Evolutionary conservation across 2,329 filamentous ascomycete genomes (phyloP).

Genomic region (Fusarium napiforme): DNA sequence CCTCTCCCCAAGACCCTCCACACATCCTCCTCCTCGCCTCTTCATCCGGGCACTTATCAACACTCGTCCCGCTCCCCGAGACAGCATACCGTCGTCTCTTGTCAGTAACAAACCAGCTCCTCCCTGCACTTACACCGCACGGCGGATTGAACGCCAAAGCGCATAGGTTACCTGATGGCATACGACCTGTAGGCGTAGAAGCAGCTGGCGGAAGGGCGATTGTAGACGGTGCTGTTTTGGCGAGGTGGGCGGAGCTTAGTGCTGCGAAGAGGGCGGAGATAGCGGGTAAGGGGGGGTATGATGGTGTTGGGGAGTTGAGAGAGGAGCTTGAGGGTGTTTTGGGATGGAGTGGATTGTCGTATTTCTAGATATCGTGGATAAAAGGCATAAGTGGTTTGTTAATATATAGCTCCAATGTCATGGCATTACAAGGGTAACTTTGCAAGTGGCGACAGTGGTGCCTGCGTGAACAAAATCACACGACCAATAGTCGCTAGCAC

Average conservation of each 20-base stretch:
- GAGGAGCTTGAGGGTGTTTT: constrained; percentile 74
- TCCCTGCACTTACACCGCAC: constrained; percentile 78
- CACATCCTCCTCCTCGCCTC: constrained; percentile 75
- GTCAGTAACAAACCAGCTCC: constrained; percentile 82
- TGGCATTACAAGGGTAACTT: background rate
- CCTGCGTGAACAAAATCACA: background rate
- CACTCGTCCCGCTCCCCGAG: constrained; percentile 83
- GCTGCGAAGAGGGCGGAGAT: constrained; percentile 78
- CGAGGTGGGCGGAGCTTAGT: constrained; percentile 79
- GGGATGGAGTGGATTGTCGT: constrained; percentile 71
- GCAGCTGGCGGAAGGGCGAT: constrained; percentile 71
- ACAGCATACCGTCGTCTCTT: constrained; percentile 84
- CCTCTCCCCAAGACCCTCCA: constrained; percentile 43
- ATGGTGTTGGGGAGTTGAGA: constrained; percentile 72
- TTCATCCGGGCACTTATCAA: constrained; percentile 78
- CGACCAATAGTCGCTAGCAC: too few species aligned
- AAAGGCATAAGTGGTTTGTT: background rate
- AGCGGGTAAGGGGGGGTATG: constrained; percentile 76
- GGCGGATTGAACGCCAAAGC: constrained; percentile 86
- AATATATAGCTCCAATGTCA: background rate
- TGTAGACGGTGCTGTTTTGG: constrained; percentile 81
- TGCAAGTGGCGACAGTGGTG: background rate
- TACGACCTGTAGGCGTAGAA: constrained; percentile 63
- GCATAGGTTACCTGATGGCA: constrained; percentile 68
- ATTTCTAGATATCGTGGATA: constrained; percentile 52